Conservation (phyloP, 2,329 filamentous ascomycete genomes). For the Phialocephala subalpina region DNA sequence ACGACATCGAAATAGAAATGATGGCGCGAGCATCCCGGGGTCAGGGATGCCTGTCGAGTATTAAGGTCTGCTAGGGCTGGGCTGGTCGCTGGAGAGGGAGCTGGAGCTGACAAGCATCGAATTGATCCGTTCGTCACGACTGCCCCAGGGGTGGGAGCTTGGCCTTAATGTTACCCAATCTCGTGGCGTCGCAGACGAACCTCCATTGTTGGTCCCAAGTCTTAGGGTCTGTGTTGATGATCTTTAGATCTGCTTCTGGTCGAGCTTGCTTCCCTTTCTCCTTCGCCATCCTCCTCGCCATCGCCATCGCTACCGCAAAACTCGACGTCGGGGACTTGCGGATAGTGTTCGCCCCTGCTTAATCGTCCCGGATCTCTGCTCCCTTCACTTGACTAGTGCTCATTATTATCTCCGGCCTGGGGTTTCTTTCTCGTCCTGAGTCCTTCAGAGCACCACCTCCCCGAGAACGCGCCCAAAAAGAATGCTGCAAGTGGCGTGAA, state of each 20-base stretch:
- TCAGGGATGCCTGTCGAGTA: constrained; percentile 33
- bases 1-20: constrained; percentile 38
- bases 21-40: constrained; percentile 34
- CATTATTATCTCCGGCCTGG: constrained; percentile 6
- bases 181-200: constrained; percentile 42
- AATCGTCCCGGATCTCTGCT: constrained; percentile 18
- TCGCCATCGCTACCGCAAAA: constrained; percentile 29
- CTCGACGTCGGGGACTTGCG: constrained; percentile 20
- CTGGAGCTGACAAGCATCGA: constrained; percentile 42
- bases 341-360: constrained; percentile 18
- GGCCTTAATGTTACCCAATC: constrained; percentile 36
- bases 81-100: constrained; percentile 30
- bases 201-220: constrained; percentile 36
- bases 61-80: constrained; percentile 40
- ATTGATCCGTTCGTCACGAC: constrained; percentile 37
- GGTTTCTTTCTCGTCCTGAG: constrained; percentile 23
- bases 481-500: constrained; percentile 40
- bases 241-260: constrained; percentile 37
- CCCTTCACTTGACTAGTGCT: constrained; percentile 21
- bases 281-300: constrained; percentile 7
- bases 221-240: constrained; percentile 32
- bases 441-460: constrained; percentile 21
- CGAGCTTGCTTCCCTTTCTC: constrained; percentile 29
- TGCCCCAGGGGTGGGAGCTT: constrained; percentile 32
- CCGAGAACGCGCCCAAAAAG: constrained; percentile 28